phyloP scores from a whole-genome alignment of 441 rosid species.

The Viola pubescens region DNA sequence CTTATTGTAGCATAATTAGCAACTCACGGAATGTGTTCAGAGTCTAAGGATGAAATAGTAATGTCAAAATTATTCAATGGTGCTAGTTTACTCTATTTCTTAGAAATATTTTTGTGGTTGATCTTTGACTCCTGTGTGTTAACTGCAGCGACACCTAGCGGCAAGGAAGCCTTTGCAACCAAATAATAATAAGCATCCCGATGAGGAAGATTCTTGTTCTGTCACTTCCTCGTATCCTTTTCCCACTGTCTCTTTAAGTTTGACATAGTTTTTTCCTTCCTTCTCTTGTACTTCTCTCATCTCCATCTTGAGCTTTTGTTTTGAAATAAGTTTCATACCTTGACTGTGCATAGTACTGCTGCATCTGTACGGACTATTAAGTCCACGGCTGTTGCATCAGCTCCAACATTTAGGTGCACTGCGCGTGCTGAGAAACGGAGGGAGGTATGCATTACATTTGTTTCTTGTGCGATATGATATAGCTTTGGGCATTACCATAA shows the following conservation, averaged over 20 bases:
- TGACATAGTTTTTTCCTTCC: slow-evolving; percentile 7
- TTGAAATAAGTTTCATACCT: slow-evolving; percentile 16
- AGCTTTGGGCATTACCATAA: not conserved
- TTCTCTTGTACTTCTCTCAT: slow-evolving; percentile 9
- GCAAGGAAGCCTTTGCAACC: slow-evolving; percentile 82
- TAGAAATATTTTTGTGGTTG: slow-evolving; percentile 4
- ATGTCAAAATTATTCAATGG: not conserved
- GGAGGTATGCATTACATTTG: slow-evolving; percentile 45
- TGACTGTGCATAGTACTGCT: slow-evolving; percentile 41
- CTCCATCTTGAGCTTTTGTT: slow-evolving; percentile 1
- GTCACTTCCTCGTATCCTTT: slow-evolving; percentile 63
- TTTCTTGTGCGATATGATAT: slow-evolving; percentile 10
- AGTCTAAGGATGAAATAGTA: too few relatives aligned
- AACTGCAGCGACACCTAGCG: slow-evolving; percentile 34
- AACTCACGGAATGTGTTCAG: too few relatives aligned
- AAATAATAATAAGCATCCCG: slow-evolving; percentile 76
- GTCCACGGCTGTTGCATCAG: slow-evolving; percentile 42
- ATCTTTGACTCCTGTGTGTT: slow-evolving; percentile 12
- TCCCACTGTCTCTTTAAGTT: slow-evolving; percentile 13
- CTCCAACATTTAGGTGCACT: slow-evolving; percentile 64
- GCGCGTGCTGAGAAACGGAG: slow-evolving; percentile 83
- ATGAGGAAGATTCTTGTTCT: slow-evolving; percentile 78
- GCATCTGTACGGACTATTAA: slow-evolving; percentile 39
- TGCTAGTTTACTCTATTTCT: not conserved
- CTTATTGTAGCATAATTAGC: too few relatives aligned